A percentile compares a stretch with the other conserved stretches of the same genome.
Conservation (phyloP, 1,284 basidiomycete species). For the Cutaneotrichosporon sp. region DNA sequence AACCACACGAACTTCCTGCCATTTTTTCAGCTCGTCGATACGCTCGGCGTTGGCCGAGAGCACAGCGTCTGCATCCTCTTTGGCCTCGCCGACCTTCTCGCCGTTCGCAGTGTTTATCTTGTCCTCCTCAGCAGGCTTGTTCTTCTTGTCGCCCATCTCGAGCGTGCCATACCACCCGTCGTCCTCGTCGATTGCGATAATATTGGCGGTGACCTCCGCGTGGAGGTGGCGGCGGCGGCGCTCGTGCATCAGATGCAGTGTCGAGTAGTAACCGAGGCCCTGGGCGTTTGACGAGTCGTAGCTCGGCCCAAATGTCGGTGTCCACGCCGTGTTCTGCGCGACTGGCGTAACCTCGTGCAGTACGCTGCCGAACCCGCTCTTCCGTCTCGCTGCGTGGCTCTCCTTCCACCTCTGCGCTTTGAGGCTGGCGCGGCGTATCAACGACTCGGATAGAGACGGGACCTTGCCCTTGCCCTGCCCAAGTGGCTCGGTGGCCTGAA, state of each 20-base stretch:
- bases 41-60: slow-evolving; percentile 36
- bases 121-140: slow-evolving; percentile 12
- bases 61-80: slow-evolving; percentile 28
- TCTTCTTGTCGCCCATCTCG: neutral
- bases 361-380: slow-evolving; percentile 6
- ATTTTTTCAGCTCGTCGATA: slow-evolving; percentile 42
- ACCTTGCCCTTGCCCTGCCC: slow-evolving; percentile 17
- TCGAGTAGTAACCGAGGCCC: slow-evolving; percentile 39
- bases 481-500: slow-evolving; percentile 30
- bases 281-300: slow-evolving; percentile 38
- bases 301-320: slow-evolving; percentile 42
- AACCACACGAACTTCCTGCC: slow-evolving; percentile 40
- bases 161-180: slow-evolving; percentile 17
- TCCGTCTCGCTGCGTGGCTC: slow-evolving; percentile 9
- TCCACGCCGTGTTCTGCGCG: slow-evolving; percentile 23
- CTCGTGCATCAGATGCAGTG: slow-evolving; percentile 44
- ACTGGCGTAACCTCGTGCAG: slow-evolving; percentile 13
- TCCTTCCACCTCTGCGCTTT: slow-evolving; percentile 47
- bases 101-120: slow-evolving; percentile 9
- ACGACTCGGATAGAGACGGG: slow-evolving; percentile 31
- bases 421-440: slow-evolving; percentile 41
- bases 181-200: slow-evolving; percentile 10
- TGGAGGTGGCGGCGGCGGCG: slow-evolving; percentile 24
- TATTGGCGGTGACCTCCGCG: slow-evolving; percentile 13
- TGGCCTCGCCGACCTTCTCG: slow-evolving; percentile 16